phyloP scores from a whole-genome alignment of 2,329 filamentous ascomycete genomes.

The Trichophyton benhamiae region DNA sequence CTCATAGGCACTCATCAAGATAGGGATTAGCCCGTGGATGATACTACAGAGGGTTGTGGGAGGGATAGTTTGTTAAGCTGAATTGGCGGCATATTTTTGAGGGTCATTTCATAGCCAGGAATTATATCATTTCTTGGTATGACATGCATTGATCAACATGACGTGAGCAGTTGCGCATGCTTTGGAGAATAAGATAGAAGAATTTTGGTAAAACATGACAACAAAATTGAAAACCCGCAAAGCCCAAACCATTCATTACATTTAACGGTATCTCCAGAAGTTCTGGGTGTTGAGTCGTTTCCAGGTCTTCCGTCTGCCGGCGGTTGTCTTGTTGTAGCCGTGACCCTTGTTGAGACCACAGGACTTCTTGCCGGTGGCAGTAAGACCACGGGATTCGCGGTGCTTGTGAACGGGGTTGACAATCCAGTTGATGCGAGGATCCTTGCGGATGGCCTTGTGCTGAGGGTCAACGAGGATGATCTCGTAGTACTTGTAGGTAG shows the following conservation, averaged over 20 bases:
- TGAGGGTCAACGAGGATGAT: conserved; percentile 99
- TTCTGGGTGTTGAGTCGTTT: conserved; percentile 99
- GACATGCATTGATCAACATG: conserved; percentile 2
- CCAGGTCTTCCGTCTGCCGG: conserved; percentile 99
- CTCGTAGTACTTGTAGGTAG: conserved; percentile 99
- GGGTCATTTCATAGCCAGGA: conserved; percentile 2
- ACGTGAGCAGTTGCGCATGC: conserved; percentile 1
- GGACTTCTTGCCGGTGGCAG: conserved; percentile 98
- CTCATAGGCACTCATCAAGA: no score
- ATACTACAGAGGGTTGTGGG: neutral
- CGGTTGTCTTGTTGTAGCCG: conserved; percentile 95
- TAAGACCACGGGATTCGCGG: conserved; percentile 94
- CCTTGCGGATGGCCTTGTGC: conserved; percentile 99
- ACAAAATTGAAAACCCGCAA: conserved; percentile 1
- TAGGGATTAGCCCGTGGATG: neutral
- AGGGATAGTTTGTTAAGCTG: neutral
- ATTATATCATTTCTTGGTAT: conserved; percentile 6
- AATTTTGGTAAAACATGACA: conserved; percentile 5
- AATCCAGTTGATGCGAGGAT: conserved; percentile 99
- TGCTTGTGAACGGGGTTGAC: conserved; percentile 99
- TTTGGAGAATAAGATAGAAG: neutral
- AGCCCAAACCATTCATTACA: conserved; percentile 4
- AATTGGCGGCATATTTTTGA: neutral
- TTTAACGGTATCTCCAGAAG: conserved; percentile 89
- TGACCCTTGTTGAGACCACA: conserved; percentile 99